These are phyloP conservation scores for Lasiosphaeriaceae sp. DNA, from an alignment of 495 filamentous ascomycete genomes.

Conservation along the genomic window DNA sequence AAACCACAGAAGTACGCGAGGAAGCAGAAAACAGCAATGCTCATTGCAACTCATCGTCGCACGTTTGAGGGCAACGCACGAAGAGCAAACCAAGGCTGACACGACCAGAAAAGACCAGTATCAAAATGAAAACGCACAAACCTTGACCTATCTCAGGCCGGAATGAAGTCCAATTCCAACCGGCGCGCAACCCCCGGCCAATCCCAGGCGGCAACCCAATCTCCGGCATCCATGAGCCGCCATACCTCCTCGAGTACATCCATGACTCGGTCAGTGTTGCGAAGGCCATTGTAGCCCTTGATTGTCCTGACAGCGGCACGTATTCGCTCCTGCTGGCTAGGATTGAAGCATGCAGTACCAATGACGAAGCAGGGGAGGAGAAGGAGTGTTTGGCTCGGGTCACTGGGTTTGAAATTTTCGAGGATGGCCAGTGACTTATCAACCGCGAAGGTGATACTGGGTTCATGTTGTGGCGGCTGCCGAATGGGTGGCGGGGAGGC, in stretches of 20 bases:
- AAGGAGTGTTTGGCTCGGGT: constrained; percentile 69
- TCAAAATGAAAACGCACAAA: neutral
- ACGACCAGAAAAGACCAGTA: too few species aligned
- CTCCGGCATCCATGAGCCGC: constrained; percentile 72
- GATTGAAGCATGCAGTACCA: constrained; percentile 78
- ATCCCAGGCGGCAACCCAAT: constrained; percentile 77
- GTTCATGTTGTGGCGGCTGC: constrained; percentile 44
- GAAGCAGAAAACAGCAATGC: too few species aligned
- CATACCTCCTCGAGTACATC: constrained; percentile 77
- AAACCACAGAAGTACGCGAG: too few species aligned
- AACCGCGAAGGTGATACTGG: constrained; percentile 68
- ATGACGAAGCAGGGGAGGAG: constrained; percentile 83
- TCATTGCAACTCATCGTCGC: too few species aligned
- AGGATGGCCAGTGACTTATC: constrained; percentile 68
- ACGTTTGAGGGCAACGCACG: too few species aligned
- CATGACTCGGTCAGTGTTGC: constrained; percentile 73
- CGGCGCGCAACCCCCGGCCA: constrained; percentile 78
- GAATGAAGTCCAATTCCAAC: constrained; percentile 78
- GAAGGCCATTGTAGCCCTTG: constrained; percentile 71
- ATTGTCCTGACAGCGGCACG: constrained; percentile 64
- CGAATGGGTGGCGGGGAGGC: constrained; percentile 49
- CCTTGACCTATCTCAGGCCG: constrained; percentile 25
- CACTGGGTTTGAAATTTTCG: constrained; percentile 55
- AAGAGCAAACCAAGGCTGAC: too few species aligned
- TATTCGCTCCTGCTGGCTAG: constrained; percentile 64